These are phyloP conservation scores for Lojkania enalia DNA, from an alignment of 2,329 filamentous ascomycete genomes.

Conservation along the genomic window DNA sequence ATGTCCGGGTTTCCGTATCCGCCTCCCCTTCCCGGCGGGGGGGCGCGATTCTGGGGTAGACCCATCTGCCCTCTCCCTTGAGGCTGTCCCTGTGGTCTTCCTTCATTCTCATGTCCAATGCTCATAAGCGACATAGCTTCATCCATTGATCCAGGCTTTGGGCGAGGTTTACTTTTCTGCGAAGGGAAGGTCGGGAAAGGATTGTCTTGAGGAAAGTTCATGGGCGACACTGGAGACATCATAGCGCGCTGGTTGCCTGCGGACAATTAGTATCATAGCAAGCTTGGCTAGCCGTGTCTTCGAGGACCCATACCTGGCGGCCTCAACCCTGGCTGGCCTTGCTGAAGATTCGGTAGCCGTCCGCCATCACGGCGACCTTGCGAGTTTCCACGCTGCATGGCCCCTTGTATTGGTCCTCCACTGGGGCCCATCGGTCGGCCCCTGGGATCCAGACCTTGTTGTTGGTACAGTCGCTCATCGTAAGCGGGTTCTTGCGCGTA, in stretches of 20 bases:
- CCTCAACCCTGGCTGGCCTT: conserved; percentile 29
- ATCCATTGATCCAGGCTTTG: conserved; percentile 31
- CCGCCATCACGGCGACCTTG: conserved; percentile 27
- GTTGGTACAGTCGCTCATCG: conserved; percentile 26
- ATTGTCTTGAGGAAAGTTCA: conserved; percentile 46
- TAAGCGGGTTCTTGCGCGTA: conserved; percentile 34
- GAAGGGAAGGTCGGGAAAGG: conserved; percentile 53
- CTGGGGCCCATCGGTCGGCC: conserved; percentile 21
- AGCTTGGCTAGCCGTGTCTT: conserved; percentile 1
- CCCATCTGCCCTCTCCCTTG: conserved; percentile 22
- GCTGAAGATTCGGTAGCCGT: conserved; percentile 23
- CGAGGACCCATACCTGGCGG: conserved; percentile 31
- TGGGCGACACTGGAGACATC: conserved; percentile 32
- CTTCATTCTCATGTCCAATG: conserved; percentile 25
- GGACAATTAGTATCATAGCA: conserved; percentile 12
- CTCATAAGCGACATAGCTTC: conserved; percentile 43
- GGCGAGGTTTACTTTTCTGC: conserved; percentile 29
- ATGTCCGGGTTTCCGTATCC: conserved; percentile 18
- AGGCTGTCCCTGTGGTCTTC: conserved; percentile 2
- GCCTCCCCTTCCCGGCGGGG: conserved; percentile 23
- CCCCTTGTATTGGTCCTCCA: conserved; percentile 9
- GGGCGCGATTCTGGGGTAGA: conserved; percentile 27
- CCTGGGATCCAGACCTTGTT: conserved; percentile 32
- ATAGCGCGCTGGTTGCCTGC: conserved; percentile 38
- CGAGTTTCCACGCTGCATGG: conserved; percentile 17